These are phyloP conservation scores for Aspergillus sparsus DNA, from an alignment of 495 filamentous ascomycete species.

Conservation along the genomic window DNA sequence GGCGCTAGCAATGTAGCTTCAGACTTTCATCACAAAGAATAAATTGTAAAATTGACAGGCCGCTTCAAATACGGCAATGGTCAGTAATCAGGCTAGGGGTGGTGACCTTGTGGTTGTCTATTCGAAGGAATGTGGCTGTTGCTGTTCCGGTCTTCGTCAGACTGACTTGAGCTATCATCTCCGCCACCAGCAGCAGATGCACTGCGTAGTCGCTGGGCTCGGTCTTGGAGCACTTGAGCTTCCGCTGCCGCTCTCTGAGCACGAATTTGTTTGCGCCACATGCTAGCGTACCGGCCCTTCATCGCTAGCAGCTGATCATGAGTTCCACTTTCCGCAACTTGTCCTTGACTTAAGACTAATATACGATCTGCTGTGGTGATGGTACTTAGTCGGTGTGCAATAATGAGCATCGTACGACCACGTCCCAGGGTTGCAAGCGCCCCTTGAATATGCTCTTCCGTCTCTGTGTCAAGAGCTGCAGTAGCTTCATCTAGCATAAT, in stretches of 20 bases:
- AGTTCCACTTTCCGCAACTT: conserved; percentile 80
- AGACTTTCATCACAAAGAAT: conserved; percentile 3
- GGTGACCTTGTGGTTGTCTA: conserved; percentile 24
- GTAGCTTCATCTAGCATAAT: conserved; percentile 97
- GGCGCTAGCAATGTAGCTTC: conserved; percentile 12
- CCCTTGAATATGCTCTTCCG: conserved; percentile 92
- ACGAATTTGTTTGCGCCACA: conserved; percentile 95
- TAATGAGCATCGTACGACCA: conserved; percentile 83
- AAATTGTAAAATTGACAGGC: conserved; percentile 13
- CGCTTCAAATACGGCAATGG: neutral
- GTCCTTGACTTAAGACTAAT: conserved; percentile 82
- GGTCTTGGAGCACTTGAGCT: conserved; percentile 58
- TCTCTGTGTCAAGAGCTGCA: conserved; percentile 91
- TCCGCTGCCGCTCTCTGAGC: conserved; percentile 82
- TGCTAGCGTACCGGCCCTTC: conserved; percentile 79
- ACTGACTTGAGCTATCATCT: conserved; percentile 56
- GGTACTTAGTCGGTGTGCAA: conserved; percentile 88
- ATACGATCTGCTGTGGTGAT: conserved; percentile 96
- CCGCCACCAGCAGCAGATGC: conserved; percentile 37
- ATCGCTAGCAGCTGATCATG: conserved; percentile 78
- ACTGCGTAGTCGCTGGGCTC: conserved; percentile 49
- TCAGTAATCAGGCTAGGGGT: neutral
- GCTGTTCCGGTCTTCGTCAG: conserved; percentile 50
- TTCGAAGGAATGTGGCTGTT: conserved; percentile 25
- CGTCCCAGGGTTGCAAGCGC: conserved; percentile 76